A percentile compares a stretch with the other conserved stretches of the same genome.
These are phyloP conservation scores for Linum usitatissimum DNA, from an alignment of 345 rosid genomes.

Conservation along the genomic window DNA sequence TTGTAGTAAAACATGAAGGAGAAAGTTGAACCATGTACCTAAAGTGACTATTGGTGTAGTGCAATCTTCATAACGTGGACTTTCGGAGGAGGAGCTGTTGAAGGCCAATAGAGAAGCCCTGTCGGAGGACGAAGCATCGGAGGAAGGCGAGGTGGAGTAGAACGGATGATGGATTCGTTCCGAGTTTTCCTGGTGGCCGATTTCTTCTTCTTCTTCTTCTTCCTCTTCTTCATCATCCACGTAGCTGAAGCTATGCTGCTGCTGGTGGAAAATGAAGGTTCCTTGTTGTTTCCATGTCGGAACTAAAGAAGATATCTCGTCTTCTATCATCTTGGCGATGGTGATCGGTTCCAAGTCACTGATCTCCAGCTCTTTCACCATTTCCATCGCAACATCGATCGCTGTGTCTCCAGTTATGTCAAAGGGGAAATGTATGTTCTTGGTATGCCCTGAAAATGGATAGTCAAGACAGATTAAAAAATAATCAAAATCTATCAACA, in stretches of 20 bases:
- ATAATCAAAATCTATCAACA: no score
- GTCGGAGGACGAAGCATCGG: conserved; percentile 31
- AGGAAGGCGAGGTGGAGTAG: conserved; percentile 29
- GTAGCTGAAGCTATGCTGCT: conserved; percentile 31
- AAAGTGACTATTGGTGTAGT: conserved; percentile 20
- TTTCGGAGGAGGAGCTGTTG: conserved; percentile 11
- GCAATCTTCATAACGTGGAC: conserved; percentile 7
- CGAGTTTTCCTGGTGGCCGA: background rate
- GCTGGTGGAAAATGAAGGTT: conserved; percentile 22
- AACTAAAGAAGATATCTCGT: conserved; percentile 54
- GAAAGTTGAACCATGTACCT: conserved; percentile 20
- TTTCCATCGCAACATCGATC: conserved; percentile 69
- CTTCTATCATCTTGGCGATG: conserved; percentile 73
- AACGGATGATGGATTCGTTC: conserved; percentile 23
- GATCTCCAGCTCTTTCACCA: conserved; percentile 83
- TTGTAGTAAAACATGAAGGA: background rate
- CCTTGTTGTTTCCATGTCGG: conserved; percentile 47
- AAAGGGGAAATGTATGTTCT: conserved; percentile 79
- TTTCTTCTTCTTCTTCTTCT: conserved; percentile 12
- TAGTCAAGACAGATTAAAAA: background rate
- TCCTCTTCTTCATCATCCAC: conserved; percentile 31
- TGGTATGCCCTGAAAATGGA: conserved; percentile 43
- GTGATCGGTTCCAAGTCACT: conserved; percentile 60
- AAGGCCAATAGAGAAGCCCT: conserved; percentile 33
- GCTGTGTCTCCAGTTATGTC: conserved; percentile 65